Evolutionary conservation across 2,329 filamentous ascomycete genomes (phyloP).

Genomic region (Verticillium dahliae): DNA sequence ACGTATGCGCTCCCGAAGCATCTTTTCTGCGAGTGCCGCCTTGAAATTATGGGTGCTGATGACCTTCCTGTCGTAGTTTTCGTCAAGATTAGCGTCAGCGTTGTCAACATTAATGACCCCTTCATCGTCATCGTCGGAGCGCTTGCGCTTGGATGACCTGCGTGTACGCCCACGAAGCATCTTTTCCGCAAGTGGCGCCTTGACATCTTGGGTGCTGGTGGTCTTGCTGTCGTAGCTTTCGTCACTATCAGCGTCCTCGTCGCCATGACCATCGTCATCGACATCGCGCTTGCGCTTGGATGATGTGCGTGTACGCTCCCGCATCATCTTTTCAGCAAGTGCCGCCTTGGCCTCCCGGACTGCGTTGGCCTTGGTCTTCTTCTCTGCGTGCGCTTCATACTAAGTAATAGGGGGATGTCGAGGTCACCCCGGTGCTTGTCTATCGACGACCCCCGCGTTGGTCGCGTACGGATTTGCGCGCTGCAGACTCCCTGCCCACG

Average conservation of each 20-base stretch:
- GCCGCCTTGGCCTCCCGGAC: not conserved
- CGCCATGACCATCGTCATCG: not conserved
- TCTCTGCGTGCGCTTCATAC: not conserved
- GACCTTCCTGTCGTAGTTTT: not conserved
- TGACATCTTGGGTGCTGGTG: not conserved
- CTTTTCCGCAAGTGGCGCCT: not conserved
- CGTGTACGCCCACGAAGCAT: not conserved
- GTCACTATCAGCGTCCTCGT: not conserved
- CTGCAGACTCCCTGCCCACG: conserved; percentile 6
- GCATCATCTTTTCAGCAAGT: not conserved
- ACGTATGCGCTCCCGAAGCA: not conserved
- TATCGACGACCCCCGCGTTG: conserved; percentile 13
- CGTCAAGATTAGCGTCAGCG: not conserved
- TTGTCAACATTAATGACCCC: not conserved
- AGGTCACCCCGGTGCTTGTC: conserved; percentile 22
- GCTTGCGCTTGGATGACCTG: not conserved
- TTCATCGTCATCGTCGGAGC: not conserved
- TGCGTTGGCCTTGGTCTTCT: not conserved
- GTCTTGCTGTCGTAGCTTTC: not conserved
- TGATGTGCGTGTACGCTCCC: not conserved
- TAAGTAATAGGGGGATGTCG: too few relatives aligned
- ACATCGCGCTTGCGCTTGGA: not conserved
- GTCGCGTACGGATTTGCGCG: conserved; percentile 8
- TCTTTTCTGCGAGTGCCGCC: not conserved
- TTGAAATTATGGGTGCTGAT: not conserved